Percentiles rank a stretch among this genome's conserved stretches.
phyloP scores from a whole-genome alignment of 2,329 filamentous ascomycete genomes.

The Cercospora sp. region DNA sequence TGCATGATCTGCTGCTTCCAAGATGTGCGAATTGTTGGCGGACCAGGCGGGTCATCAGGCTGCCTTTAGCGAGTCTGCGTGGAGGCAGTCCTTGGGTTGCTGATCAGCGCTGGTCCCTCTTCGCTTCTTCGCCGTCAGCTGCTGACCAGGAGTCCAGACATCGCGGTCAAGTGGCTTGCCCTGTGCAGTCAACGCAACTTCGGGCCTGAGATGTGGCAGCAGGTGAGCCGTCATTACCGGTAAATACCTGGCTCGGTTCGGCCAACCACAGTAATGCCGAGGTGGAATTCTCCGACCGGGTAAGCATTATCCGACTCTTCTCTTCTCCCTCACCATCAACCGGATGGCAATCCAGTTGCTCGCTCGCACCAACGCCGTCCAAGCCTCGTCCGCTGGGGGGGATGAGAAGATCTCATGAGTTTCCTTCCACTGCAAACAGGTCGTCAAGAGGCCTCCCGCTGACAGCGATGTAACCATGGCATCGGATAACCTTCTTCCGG shows the following conservation, averaged over 20 bases:
- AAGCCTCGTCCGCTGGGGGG: neutral
- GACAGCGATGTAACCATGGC: neutral
- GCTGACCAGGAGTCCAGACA: neutral
- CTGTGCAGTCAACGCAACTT: neutral
- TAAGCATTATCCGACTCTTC: neutral
- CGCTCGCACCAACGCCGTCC: neutral
- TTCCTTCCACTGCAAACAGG: neutral
- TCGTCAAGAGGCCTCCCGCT: neutral
- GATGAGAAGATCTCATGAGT: neutral
- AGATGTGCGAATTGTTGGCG: neutral
- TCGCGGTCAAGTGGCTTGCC: neutral
- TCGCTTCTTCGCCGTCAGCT: too few species aligned
- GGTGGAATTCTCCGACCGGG: neutral
- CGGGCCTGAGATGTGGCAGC: constrained; percentile 1
- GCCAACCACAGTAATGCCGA: constrained; percentile 1
- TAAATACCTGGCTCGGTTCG: neutral
- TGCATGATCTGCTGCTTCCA: neutral
- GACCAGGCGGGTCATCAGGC: neutral
- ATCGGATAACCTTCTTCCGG: neutral
- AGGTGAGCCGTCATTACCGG: neutral
- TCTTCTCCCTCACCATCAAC: neutral
- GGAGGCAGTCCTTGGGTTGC: neutral
- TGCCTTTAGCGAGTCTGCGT: neutral
- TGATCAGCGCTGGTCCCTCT: neutral
- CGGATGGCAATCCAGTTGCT: neutral